phyloP scores from a whole-genome alignment of 805 yeast genomes.

The Kodamaea lidongshanica region DNA sequence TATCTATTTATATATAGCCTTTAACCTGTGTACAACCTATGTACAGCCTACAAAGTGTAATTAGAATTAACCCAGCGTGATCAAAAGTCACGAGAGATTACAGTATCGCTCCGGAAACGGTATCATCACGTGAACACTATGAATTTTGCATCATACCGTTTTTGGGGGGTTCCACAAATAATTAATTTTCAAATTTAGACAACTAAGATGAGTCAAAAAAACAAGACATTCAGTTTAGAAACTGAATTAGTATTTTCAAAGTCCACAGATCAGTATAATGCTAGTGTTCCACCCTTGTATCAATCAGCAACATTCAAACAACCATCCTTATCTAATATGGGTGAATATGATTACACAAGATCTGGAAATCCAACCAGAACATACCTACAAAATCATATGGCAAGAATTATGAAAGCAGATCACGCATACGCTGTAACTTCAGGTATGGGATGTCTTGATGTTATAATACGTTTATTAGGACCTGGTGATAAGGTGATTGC shows the following conservation, averaged over 20 bases:
- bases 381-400: constrained; percentile 68
- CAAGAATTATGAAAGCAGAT: constrained; percentile 71
- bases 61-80: no score
- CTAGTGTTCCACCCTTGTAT: constrained; percentile 84
- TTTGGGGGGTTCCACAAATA: no score
- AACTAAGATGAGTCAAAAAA: constrained; percentile 15
- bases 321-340: constrained; percentile 62
- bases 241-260: constrained; percentile 64
- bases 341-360: constrained; percentile 71
- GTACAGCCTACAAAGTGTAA: no score
- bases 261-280: constrained; percentile 61
- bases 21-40: no score
- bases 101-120: no score
- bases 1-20: no score
- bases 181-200: no score
- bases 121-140: no score
- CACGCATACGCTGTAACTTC: constrained; percentile 77
- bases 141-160: no score
- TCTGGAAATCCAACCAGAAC: constrained; percentile 94
- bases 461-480: constrained; percentile 61
- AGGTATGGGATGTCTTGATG: constrained; percentile 92
- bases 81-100: no score
- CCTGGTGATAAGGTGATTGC: constrained; percentile 92
- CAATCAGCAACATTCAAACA: constrained; percentile 95
- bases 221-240: constrained; percentile 44